These are phyloP conservation scores for Sporothrix humicola DNA, from an alignment of 2,329 filamentous ascomycete genomes.

Conservation along the genomic window DNA sequence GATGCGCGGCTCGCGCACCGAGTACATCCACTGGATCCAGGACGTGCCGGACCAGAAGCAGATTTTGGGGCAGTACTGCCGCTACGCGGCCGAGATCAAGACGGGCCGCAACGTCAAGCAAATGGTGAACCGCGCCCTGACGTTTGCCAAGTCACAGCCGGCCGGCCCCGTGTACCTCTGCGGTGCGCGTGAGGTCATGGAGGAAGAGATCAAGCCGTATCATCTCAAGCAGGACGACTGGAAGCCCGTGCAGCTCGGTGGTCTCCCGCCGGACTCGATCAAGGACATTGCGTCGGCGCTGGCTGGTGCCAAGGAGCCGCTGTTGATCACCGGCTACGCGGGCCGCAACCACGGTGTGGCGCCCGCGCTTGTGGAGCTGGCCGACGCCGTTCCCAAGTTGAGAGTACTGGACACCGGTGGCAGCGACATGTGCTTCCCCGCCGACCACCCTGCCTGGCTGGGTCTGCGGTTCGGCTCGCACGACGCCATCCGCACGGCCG, in stretches of 20 bases:
- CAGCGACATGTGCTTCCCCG: slow-evolving; percentile 81
- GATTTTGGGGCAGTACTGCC: slow-evolving; percentile 80
- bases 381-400: slow-evolving; percentile 69
- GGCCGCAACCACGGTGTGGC: slow-evolving; percentile 71
- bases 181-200: slow-evolving; percentile 81
- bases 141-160: slow-evolving; percentile 78
- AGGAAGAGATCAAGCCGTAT: slow-evolving; percentile 80
- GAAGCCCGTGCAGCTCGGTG: slow-evolving; percentile 72
- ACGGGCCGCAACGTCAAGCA: slow-evolving; percentile 86
- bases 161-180: slow-evolving; percentile 80
- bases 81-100: slow-evolving; percentile 82
- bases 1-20: slow-evolving; percentile 49
- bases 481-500: slow-evolving; percentile 73
- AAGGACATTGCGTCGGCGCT: slow-evolving; percentile 67
- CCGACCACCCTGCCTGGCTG: slow-evolving; percentile 69
- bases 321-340: slow-evolving; percentile 73
- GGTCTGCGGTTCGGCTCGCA: slow-evolving; percentile 77
- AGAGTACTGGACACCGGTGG: slow-evolving; percentile 77
- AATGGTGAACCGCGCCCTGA: slow-evolving; percentile 82
- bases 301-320: slow-evolving; percentile 66
- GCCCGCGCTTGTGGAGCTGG: slow-evolving; percentile 67
- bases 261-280: slow-evolving; percentile 58
- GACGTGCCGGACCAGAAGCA: slow-evolving; percentile 47
- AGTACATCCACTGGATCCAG: slow-evolving; percentile 52
- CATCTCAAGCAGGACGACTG: slow-evolving; percentile 70